Base-by-base conservation (phyloP, 106 monocot genomes). In the Hemerocallis citrina region DNA sequence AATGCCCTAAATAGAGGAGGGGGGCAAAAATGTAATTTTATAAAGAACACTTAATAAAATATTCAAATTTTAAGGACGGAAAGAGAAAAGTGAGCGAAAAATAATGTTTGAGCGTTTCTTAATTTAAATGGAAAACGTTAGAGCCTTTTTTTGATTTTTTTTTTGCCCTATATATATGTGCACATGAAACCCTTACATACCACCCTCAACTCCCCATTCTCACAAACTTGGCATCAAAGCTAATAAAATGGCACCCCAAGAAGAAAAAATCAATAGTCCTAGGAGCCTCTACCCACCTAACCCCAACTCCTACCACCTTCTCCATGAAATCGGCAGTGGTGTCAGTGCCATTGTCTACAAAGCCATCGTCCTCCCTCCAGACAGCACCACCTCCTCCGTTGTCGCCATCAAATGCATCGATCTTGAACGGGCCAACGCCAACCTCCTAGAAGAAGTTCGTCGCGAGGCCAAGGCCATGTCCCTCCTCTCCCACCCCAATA, bases 341-440 rank as follows among this genome's bases (percentile, higher is more conserved):
- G 89, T 89, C 25, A 89, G 89, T 47, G 89, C 84, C 0, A 75
- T 84, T 15, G 84, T 89, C 15, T 89, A 89, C 81, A 89, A 81
- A 55, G 89, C 89, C 4, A 35, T 25, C 15, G 84, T 84, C 68
- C 59, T 81, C 27, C 77, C 81, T 17, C 12, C 69, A 45, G 13
- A 63, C 63, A 75, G 75, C 4, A 14, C 70, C 44, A 15, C 61
- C 65, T 75, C 77, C 2, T 48, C 63, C 0, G 50, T 64, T 9
- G 89, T 89, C 2, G 84, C 89, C 11, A 78, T 89, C 71, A 89
- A 89, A 64, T 61, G 78, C 44, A 84, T 89, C 61, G 84, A 89
- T 27, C 78, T 84, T n/a, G 84, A 84, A 62, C 37, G 78, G 4
- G 68, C 84, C 6, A 74, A 68, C 3, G 84, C 81, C n/a, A 81